A percentile compares a stretch with the other conserved stretches of the same genome.
These are phyloP conservation scores for Penicillium griseofulvum DNA, from an alignment of 2,329 filamentous ascomycete species.

Conservation along the genomic window DNA sequence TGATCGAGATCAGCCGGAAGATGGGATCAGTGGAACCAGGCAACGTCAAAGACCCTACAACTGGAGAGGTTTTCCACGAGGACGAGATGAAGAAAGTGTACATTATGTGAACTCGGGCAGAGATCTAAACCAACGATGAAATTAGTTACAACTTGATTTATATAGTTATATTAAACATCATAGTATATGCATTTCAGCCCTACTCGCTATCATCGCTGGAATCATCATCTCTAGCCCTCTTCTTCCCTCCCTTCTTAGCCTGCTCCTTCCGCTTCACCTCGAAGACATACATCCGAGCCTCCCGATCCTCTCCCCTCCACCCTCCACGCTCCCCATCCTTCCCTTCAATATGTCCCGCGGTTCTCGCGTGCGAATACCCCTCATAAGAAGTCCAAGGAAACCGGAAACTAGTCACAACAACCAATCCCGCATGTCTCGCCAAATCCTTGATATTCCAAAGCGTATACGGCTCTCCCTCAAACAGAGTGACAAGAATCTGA, in stretches of 20 bases:
- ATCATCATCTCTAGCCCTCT: constrained; percentile 32
- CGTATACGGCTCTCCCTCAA: constrained; percentile 91
- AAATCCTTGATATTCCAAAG: constrained; percentile 93
- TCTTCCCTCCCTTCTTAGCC: constrained; percentile 32
- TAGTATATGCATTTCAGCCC: background rate
- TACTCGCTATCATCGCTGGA: constrained; percentile 37
- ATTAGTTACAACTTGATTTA: background rate
- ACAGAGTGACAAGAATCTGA: constrained; percentile 77
- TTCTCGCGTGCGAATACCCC: constrained; percentile 49
- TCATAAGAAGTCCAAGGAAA: constrained; percentile 50
- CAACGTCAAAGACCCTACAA: constrained; percentile 74
- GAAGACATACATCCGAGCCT: constrained; percentile 48
- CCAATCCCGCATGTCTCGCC: constrained; percentile 63
- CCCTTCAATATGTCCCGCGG: constrained; percentile 45
- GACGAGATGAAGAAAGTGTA: constrained; percentile 79
- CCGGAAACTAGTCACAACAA: constrained; percentile 47
- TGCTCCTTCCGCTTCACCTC: constrained; percentile 40
- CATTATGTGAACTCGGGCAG: constrained; percentile 62
- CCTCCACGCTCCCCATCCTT: constrained; percentile 41
- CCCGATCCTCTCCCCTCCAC: constrained; percentile 49
- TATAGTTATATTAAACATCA: background rate
- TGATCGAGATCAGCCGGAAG: constrained; percentile 77
- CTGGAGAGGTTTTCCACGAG: constrained; percentile 63
- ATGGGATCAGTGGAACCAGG: constrained; percentile 62
- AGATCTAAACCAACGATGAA: background rate